Evolutionary conservation across 148 eudicot genomes (phyloP).

Genomic region (Selenicereus undatus): DNA sequence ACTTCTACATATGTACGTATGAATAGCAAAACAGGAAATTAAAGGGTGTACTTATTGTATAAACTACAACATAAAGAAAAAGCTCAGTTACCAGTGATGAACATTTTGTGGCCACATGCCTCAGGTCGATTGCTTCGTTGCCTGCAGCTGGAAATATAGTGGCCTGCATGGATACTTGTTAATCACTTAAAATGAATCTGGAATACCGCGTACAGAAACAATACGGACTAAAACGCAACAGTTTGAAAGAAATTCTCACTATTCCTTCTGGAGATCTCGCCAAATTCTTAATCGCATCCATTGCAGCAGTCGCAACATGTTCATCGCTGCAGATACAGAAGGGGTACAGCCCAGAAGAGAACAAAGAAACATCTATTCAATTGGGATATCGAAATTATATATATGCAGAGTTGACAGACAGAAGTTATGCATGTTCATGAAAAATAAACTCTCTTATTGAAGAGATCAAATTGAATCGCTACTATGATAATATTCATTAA

Average conservation of each 20-base stretch:
- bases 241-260: constrained; percentile 38
- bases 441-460: not conserved
- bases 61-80: not conserved
- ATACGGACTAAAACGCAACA: constrained; percentile 5
- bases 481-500: not conserved
- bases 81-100: constrained; percentile 60
- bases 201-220: constrained; percentile 16
- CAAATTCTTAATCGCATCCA: constrained; percentile 66
- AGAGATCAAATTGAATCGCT: not conserved
- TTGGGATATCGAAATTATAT: not conserved
- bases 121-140: constrained; percentile 60
- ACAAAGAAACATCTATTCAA: not conserved
- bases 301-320: constrained; percentile 70
- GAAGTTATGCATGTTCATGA: not conserved
- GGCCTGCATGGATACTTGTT: constrained; percentile 37
- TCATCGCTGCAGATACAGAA: constrained; percentile 57
- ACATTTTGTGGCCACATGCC: constrained; percentile 51
- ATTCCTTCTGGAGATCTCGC: constrained; percentile 59
- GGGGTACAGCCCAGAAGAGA: not conserved
- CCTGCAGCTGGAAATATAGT: constrained; percentile 59
- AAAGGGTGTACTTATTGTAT: not conserved
- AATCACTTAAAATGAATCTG: constrained; percentile 7
- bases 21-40: not conserved
- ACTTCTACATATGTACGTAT: no score
- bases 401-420: not conserved